A percentile compares a stretch with the other conserved stretches of the same genome.
phyloP scores from a whole-genome alignment of 768 basidiomycete genomes.

The Collybia nuda region DNA sequence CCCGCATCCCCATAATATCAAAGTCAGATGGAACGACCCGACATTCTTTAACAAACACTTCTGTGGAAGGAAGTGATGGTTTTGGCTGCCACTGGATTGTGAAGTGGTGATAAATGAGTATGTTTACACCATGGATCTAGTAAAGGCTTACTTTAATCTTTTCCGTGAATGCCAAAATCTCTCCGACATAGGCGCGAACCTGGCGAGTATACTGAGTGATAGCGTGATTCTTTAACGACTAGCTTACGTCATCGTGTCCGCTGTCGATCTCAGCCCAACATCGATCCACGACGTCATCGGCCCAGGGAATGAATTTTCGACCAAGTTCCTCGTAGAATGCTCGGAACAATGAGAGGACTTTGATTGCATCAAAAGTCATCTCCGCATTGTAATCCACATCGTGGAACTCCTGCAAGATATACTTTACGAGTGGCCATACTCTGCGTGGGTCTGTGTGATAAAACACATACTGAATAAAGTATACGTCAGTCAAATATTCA shows the following conservation, averaged over 20 bases:
- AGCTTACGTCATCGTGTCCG: slow-evolving; percentile 76
- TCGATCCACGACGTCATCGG: slow-evolving; percentile 60
- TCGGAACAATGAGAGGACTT: slow-evolving; percentile 65
- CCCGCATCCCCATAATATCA: slow-evolving; percentile 78
- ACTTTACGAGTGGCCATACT: slow-evolving; percentile 76
- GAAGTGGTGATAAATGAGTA: slow-evolving; percentile 4
- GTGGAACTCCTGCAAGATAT: slow-evolving; percentile 61
- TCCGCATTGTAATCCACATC: slow-evolving; percentile 78
- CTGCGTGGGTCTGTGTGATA: slow-evolving; percentile 82
- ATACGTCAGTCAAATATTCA: slow-evolving; percentile 2
- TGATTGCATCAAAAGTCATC: slow-evolving; percentile 78
- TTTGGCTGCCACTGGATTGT: slow-evolving; percentile 57
- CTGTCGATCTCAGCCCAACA: slow-evolving; percentile 72
- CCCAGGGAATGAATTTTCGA: slow-evolving; percentile 83
- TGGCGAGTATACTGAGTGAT: slow-evolving; percentile 21
- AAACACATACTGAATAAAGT: slow-evolving; percentile 60
- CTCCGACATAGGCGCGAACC: slow-evolving; percentile 77
- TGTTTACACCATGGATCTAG: neutral
- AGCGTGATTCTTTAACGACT: neutral
- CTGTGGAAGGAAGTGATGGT: slow-evolving; percentile 58
- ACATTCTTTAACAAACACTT: slow-evolving; percentile 70
- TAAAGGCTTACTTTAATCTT: slow-evolving; percentile 59
- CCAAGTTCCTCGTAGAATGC: slow-evolving; percentile 73
- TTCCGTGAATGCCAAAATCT: slow-evolving; percentile 68
- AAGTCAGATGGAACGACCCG: slow-evolving; percentile 49